Evolutionary conservation across 2,329 filamentous ascomycete genomes (phyloP), one percentile per base, ranked within the genome.

Genomic region (Lachnellula suecica): DNA sequence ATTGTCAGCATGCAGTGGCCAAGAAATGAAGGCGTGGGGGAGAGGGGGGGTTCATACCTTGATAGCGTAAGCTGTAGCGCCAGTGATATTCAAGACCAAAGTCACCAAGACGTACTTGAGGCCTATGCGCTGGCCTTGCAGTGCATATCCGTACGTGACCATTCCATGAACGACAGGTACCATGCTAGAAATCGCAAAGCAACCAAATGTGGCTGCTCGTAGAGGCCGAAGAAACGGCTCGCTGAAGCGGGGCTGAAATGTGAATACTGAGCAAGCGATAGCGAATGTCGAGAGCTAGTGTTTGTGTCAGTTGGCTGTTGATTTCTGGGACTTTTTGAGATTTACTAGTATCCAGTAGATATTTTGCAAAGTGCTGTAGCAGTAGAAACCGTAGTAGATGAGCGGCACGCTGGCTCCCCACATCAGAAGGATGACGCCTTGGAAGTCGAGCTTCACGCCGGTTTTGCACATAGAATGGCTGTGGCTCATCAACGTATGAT

Each of bases 381-480:
- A 73, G 20, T 71, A 70, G 57, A 83, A 81, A 3, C 71, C 74
- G 62, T 81, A 81, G 61, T 79, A 80, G n/a, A 84, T 69, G 1
- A 79, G 75, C 4, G 83, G 82, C 6, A 84, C 71, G 43, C 80
- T 83, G 52, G 77, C 77, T 4, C 79, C 78, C 79, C 81, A 86
- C 68, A 85, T 85, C 53, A 86, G 66, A 6, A 80, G 70, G 2
- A 86, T 74, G 40, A 86, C 81, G 7, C 82, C 82, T 40, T 83
- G 74, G 58, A 84, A 82, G 62, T 87, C 83, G 24, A 85, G 67
- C 59, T 81, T 77, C 54, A 83, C 80, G 5, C 80, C 81, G 52
- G 79, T 73, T 10, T 68, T 69, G 34, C 74, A 74, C 13, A 79
- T 71, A 5, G 68, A 59, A 7, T 74, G 69, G 46, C 76, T 80